Evolutionary conservation across 2,329 filamentous ascomycete species (phyloP).

Genomic region (Truncatella angustata): DNA sequence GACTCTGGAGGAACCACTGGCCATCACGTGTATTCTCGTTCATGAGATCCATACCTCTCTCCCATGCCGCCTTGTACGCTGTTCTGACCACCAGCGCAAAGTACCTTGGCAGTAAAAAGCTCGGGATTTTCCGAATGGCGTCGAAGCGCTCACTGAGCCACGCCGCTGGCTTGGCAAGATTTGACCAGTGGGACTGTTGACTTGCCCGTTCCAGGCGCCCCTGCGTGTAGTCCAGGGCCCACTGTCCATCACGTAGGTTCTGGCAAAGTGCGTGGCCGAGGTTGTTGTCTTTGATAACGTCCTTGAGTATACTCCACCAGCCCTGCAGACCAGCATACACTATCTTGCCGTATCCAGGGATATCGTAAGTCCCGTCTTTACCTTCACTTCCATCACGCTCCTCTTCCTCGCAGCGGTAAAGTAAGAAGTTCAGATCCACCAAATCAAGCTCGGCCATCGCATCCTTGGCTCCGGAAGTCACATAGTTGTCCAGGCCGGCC

Average conservation of each 20-base stretch:
- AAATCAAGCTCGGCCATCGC: conserved; percentile 76
- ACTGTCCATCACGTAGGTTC: conserved; percentile 86
- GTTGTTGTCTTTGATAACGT: conserved; percentile 84
- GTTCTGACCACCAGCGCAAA: conserved; percentile 88
- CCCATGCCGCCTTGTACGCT: conserved; percentile 80
- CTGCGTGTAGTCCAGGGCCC: conserved; percentile 87
- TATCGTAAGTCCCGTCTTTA: conserved; percentile 81
- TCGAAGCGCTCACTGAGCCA: conserved; percentile 88
- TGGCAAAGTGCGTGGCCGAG: conserved; percentile 91
- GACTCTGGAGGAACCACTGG: conserved; percentile 83
- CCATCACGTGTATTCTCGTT: conserved; percentile 73
- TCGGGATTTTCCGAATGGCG: conserved; percentile 80
- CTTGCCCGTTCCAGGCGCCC: conserved; percentile 73
- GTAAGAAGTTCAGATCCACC: conserved; percentile 83
- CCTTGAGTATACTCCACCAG: conserved; percentile 90
- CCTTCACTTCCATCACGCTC: conserved; percentile 76
- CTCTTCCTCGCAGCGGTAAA: conserved; percentile 91
- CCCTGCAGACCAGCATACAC: conserved; percentile 97
- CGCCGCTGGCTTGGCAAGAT: conserved; percentile 62
- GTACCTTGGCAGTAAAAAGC: conserved; percentile 87
- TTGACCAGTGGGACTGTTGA: conserved; percentile 58
- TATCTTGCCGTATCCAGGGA: conserved; percentile 79
- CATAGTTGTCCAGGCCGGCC: conserved; percentile 78
- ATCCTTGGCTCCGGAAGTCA: conserved; percentile 75
- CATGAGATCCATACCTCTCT: conserved; percentile 77